phyloP scores from a whole-genome alignment of 768 basidiomycete genomes.

The Sarcodon sp. region DNA sequence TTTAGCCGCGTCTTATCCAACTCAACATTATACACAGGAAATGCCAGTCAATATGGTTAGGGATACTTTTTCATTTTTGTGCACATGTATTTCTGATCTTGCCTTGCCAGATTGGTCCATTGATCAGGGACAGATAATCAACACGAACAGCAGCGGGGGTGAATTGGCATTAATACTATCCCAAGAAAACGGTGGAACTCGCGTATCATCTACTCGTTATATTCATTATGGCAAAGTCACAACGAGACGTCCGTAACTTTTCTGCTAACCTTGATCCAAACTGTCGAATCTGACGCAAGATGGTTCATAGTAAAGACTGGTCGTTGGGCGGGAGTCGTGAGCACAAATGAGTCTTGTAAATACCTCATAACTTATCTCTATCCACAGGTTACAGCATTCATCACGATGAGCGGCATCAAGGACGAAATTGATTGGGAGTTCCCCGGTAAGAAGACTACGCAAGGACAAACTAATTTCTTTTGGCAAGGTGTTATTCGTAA shows the following conservation, averaged over 20 bases:
- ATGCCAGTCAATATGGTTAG: conserved; percentile 54
- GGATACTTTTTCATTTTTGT: neutral
- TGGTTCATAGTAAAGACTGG: conserved; percentile 53
- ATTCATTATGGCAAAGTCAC: conserved; percentile 74
- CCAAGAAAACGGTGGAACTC: conserved; percentile 60
- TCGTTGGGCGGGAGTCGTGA: conserved; percentile 55
- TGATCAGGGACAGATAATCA: conserved; percentile 53
- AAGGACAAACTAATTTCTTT: conserved; percentile 73
- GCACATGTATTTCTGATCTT: neutral
- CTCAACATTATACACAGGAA: conserved; percentile 56
- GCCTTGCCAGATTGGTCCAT: conserved; percentile 50
- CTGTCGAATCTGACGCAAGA: conserved; percentile 5
- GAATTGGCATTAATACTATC: conserved; percentile 61
- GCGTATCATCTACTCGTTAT: conserved; percentile 69
- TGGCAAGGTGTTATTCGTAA: conserved; percentile 62
- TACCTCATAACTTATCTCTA: too few species aligned
- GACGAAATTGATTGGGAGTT: conserved; percentile 88
- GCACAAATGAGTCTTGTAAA: too few species aligned
- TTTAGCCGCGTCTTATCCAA: conserved; percentile 58
- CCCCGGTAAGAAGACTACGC: conserved; percentile 44
- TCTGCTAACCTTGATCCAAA: neutral
- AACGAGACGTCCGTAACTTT: conserved; percentile 31
- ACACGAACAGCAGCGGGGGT: conserved; percentile 45
- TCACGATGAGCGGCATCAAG: conserved; percentile 71
- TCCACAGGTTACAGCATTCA: conserved; percentile 55